Percentiles rank a stretch among this genome's conserved stretches.
These are phyloP conservation scores for Mycosphaerella arachidis DNA, from an alignment of 2,329 filamentous ascomycete genomes.

Conservation along the genomic window DNA sequence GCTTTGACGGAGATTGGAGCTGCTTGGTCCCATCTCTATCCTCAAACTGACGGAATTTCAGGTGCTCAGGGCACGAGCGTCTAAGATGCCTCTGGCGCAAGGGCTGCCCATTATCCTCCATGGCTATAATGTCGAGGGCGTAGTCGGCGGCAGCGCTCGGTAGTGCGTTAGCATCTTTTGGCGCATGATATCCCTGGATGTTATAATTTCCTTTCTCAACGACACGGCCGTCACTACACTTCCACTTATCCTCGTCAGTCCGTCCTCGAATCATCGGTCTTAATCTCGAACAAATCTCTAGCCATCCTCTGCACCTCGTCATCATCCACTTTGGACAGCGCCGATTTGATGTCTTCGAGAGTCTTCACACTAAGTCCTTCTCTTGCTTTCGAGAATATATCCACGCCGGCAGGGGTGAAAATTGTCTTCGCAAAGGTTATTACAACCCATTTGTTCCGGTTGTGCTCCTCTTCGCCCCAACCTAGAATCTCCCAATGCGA, in stretches of 20 bases:
- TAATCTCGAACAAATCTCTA: constrained; percentile 45
- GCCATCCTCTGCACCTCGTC: constrained; percentile 52
- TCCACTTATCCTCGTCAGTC: constrained; percentile 10
- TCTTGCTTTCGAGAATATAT: constrained; percentile 65
- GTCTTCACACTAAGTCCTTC: constrained; percentile 58
- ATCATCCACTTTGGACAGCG: constrained; percentile 50
- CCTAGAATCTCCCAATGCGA: constrained; percentile 79
- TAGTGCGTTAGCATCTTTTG: too few relatives aligned
- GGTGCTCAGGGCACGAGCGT: not conserved
- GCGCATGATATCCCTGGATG: too few relatives aligned
- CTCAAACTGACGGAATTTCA: not conserved
- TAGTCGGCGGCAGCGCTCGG: not conserved
- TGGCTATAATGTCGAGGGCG: not conserved
- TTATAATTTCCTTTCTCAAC: too few relatives aligned
- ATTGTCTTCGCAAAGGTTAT: constrained; percentile 80
- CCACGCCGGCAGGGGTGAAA: constrained; percentile 77
- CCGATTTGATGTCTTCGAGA: constrained; percentile 53
- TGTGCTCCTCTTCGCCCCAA: constrained; percentile 56
- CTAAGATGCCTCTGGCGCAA: not conserved
- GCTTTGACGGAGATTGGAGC: not conserved
- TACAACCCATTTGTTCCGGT: constrained; percentile 60
- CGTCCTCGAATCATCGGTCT: constrained; percentile 29
- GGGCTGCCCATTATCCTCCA: not conserved
- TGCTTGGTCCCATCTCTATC: not conserved
- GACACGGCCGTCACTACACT: too few relatives aligned